phyloP scores from a whole-genome alignment of 768 basidiomycete species.

The Agaricus sinodeliciosus region DNA sequence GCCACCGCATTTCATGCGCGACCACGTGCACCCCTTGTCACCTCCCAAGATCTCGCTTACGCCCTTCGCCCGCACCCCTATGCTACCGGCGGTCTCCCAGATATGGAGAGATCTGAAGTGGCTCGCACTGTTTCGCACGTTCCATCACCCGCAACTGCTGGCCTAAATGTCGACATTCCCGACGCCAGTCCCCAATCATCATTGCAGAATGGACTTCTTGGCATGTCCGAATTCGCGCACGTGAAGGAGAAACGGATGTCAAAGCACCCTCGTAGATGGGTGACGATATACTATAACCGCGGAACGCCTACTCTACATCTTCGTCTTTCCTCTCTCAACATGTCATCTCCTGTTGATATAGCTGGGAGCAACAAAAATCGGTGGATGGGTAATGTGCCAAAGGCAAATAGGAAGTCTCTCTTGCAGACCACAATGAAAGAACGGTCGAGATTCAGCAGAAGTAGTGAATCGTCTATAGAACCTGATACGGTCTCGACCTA shows the following conservation, averaged over 20 bases:
- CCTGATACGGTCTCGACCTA: neutral
- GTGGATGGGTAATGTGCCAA: slow-evolving; percentile 11
- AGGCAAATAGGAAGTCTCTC: slow-evolving; percentile 11
- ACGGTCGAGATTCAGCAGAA: slow-evolving; percentile 4
- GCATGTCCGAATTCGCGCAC: slow-evolving; percentile 9
- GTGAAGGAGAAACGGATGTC: slow-evolving; percentile 6
- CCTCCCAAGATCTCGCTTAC: neutral
- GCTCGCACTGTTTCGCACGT: neutral
- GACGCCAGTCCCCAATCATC: neutral
- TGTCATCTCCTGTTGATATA: slow-evolving; percentile 29
- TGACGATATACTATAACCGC: slow-evolving; percentile 39
- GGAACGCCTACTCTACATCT: slow-evolving; percentile 48
- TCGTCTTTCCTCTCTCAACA: slow-evolving; percentile 45
- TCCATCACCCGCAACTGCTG: neutral
- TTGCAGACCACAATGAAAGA: slow-evolving; percentile 2
- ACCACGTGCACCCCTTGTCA: slow-evolving; percentile 18
- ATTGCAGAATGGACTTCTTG: neutral
- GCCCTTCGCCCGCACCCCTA: neutral
- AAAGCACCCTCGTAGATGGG: slow-evolving; percentile 28
- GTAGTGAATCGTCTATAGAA: neutral
- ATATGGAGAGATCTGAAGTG: neutral
- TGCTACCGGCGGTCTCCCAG: neutral
- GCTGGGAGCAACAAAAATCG: slow-evolving; percentile 21
- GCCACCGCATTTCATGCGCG: slow-evolving; percentile 32
- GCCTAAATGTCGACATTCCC: neutral